Evolutionary conservation across 257 asterid genomes (phyloP), one percentile per base, ranked within the genome.

Genomic region (Solanum corneliomulleri): DNA sequence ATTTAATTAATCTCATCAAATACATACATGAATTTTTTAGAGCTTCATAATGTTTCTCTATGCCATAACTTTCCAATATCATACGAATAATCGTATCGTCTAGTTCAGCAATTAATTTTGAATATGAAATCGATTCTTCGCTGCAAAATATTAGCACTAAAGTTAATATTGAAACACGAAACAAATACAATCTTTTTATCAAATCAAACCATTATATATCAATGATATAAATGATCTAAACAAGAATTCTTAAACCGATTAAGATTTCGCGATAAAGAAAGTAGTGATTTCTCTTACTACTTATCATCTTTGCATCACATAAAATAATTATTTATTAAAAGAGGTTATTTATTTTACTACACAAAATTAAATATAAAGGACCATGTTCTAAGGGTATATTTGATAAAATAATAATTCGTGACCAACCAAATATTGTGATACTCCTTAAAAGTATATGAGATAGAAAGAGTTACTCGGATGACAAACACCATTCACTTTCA

Each of bases 1-100:
- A 93, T 81, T 84, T 93, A 49, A 88, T 86, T 2, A 90, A 69
- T 47, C 93, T 68, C 5, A 93, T 87, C 86, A 90, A 86, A 85
- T 91, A 91, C 42, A 87, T 84, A 1, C 83, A 72, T 3, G 94
- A 90, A 11, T 80, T 11, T 4, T 64, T 86, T 27, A 90, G 31
- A 68, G 89, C 60, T 5, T 89, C 92, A 58, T 74, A 83, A 58
- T 78, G 64, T 31, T 91, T 89, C 52, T 89, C 94, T 86, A 91
- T 13, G 1, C 91, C 91, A 7, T 92, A 93, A 86, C 93, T 90
- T 78, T 74, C 89, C 4, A 86, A 66, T 47, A 89, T 84, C 95
- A 93, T 93, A 80, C 41, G 83, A 75, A 72, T 37, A 85, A 93
- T 90, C 45, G 45, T 42, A 7, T 83, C 82, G 1, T 91, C 86